phyloP scores from a whole-genome alignment of 495 filamentous ascomycete genomes.

The Astrocystis sublimbata region DNA sequence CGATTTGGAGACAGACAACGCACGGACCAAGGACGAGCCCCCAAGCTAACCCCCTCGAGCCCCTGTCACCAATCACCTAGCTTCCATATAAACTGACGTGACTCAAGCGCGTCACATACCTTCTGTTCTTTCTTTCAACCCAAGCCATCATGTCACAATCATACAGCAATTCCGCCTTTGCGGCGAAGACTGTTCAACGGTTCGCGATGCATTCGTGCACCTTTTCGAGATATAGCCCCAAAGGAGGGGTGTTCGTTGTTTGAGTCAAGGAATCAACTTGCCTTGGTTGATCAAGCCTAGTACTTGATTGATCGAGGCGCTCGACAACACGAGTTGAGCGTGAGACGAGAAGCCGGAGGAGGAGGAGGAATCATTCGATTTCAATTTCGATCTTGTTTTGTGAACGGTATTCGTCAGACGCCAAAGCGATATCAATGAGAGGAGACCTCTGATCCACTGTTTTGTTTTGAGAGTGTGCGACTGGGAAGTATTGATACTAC shows the following conservation, averaged over 20 bases:
- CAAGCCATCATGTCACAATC: conserved; percentile 30
- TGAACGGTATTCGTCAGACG: not conserved
- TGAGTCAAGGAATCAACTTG: conserved; percentile 44
- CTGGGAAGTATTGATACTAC: conserved; percentile 19
- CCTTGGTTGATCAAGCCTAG: conserved; percentile 32
- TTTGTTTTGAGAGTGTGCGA: conserved; percentile 12
- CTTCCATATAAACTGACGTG: conserved; percentile 13
- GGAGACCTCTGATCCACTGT: not conserved
- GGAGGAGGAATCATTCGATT: too few relatives aligned
- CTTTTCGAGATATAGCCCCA: conserved; percentile 66
- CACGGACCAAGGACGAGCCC: not conserved
- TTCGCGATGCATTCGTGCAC: conserved; percentile 33
- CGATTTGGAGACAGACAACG: not conserved
- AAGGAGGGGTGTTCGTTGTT: conserved; percentile 64
- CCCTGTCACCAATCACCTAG: too few relatives aligned
- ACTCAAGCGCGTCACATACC: conserved; percentile 9
- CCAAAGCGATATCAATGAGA: not conserved
- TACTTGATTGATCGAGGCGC: conserved; percentile 29
- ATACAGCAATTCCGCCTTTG: conserved; percentile 23
- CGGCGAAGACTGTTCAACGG: conserved; percentile 36
- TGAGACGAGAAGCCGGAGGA: not conserved
- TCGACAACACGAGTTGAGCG: not conserved
- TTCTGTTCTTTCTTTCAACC: conserved; percentile 8
- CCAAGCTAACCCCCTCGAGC: not conserved
- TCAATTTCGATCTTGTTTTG: not conserved